Evolutionary conservation across 352 stramenopile species (phyloP).

Genomic region (Phytophthora cryptogea): DNA sequence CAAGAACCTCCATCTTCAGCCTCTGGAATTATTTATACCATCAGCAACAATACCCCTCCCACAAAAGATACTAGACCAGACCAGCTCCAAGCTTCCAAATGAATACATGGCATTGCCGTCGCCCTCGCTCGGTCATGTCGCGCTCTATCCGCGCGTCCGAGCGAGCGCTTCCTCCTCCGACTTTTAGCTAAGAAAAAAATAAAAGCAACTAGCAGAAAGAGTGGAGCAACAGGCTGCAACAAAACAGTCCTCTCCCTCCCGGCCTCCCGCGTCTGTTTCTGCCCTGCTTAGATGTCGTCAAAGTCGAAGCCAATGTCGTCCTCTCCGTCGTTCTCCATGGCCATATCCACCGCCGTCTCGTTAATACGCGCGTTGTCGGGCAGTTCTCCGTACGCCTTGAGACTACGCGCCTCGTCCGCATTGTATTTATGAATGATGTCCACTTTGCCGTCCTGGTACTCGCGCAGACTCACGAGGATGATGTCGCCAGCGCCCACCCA

Average conservation of each 20-base stretch:
- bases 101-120: conserved; percentile 40
- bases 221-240: neutral
- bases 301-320: conserved; percentile 92
- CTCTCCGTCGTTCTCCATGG: conserved; percentile 79
- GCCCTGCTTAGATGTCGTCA: conserved; percentile 83
- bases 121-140: conserved; percentile 13
- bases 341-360: conserved; percentile 88
- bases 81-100: conserved; percentile 31
- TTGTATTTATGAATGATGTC: conserved; percentile 99
- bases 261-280: neutral
- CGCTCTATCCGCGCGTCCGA: conserved; percentile 20
- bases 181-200: conserved; percentile 20
- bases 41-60: neutral
- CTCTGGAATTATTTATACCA: conserved; percentile 7
- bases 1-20: conserved; percentile 5
- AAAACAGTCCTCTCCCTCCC: neutral
- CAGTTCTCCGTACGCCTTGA: conserved; percentile 99
- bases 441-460: conserved; percentile 99
- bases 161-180: conserved; percentile 10
- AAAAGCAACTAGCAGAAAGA: conserved; percentile 24
- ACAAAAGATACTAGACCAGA: conserved; percentile 3
- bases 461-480: conserved; percentile 98
- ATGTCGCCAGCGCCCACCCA: conserved; percentile 99
- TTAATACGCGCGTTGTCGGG: conserved; percentile 95
- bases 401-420: conserved; percentile 96